Conservation (phyloP, 768 basidiomycete species). For the Lepiota venenata region DNA sequence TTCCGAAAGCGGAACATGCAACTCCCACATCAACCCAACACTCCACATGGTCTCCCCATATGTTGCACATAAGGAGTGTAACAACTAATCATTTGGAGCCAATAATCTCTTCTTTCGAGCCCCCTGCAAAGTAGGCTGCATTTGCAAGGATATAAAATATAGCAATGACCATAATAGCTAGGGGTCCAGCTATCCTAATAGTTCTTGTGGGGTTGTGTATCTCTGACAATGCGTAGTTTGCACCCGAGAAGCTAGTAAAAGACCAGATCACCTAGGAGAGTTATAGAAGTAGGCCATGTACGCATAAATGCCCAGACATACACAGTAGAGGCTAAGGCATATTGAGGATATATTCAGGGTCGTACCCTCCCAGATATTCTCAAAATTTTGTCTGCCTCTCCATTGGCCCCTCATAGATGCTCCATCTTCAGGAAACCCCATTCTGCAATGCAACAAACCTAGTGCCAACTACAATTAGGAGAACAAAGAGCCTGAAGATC, state of each 20-base stretch:
- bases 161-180: slow-evolving; percentile 45
- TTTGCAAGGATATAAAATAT: slow-evolving; percentile 50
- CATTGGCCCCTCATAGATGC: slow-evolving; percentile 29
- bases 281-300: neutral
- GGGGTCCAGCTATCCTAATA: slow-evolving; percentile 50
- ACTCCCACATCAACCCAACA: slow-evolving; percentile 27
- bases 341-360: slow-evolving; percentile 40
- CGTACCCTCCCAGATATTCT: slow-evolving; percentile 32
- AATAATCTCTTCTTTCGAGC: slow-evolving; percentile 52
- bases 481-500: slow-evolving; percentile 44
- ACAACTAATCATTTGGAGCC: slow-evolving; percentile 49
- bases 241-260: slow-evolving; percentile 54
- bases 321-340: slow-evolving; percentile 47
- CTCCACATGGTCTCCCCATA: slow-evolving; percentile 46
- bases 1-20: slow-evolving; percentile 51
- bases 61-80: slow-evolving; percentile 51
- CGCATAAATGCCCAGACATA: slow-evolving; percentile 10
- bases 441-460: slow-evolving; percentile 37
- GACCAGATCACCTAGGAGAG: slow-evolving; percentile 33
- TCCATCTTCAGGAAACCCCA: no score
- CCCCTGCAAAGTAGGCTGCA: slow-evolving; percentile 55
- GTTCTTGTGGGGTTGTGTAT: slow-evolving; percentile 51
- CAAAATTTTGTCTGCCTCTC: slow-evolving; percentile 15
- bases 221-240: slow-evolving; percentile 58
- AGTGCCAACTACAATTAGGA: slow-evolving; percentile 41